Base-by-base conservation (phyloP, 768 basidiomycete genomes). In the Podaxis sp. region DNA sequence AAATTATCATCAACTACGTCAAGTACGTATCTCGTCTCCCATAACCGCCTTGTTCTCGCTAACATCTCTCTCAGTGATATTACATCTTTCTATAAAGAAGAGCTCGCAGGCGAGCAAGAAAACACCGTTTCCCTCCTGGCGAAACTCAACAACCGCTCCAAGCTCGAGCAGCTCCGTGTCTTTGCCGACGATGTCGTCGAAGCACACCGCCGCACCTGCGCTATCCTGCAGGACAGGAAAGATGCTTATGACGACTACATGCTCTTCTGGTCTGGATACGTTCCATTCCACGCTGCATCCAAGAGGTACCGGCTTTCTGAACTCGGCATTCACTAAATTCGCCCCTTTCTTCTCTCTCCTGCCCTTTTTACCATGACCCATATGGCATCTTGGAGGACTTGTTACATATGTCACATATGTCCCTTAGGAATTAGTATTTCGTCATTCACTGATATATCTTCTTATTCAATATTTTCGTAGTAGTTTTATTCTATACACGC, bases 21-120 rank as follows among this genome's bases (percentile, higher is more conserved):
- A 62, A 62, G 61, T 62, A 22, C 2, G 54, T 43, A 17, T 5
- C 15, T 12, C 36, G 11, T 13, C n/a, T 37, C 12, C 17, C 8
- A 27, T 19, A n/a, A 19, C 47, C 11, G 8, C 9, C 24, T 4
- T 38, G 12, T 4, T 15, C 37, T n/a, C n/a, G 8, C 46, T 49
- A 7, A 50, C 22, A 3, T 51, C 50, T 2, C 22, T 8, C 51
- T 43, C 46, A 80, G 78, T 60, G 78, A 80, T 38, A 66, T 79
- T 29, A 64, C 79, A 1, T 79, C 74, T 0, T 79, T 80, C 58
- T 76, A 80, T 56, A 73, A 80, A 61, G 79, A 80, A 69, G 79
- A 80, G 55, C 57, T 69, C 1, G 69, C 57, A 0, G 73, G 71
- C 2, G 79, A 80, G 56, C 61, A 64, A 4, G 69, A 71, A 38